phyloP scores from a whole-genome alignment of 192 early-diverging fungal genomes.

The Kickxella alabastrina region DNA sequence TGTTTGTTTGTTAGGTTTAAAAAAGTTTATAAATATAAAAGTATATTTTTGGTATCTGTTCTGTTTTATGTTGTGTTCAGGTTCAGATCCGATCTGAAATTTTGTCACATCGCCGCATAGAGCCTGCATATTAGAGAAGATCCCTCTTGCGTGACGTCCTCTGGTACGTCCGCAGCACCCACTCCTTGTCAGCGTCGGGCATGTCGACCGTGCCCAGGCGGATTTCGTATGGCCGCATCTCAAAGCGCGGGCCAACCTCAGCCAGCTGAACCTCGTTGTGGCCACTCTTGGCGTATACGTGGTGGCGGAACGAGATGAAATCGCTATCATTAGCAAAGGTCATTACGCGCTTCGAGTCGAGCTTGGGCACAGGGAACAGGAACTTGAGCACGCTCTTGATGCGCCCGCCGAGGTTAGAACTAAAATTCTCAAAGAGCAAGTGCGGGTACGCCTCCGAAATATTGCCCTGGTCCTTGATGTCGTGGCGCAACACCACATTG shows the following conservation, averaged over 20 bases:
- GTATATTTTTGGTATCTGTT: too few relatives aligned
- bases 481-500: constrained; percentile 96
- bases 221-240: constrained; percentile 97
- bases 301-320: constrained; percentile 96
- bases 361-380: constrained; percentile 96
- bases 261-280: constrained; percentile 89
- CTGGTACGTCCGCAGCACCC: constrained; percentile 90
- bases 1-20: background rate
- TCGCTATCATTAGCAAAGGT: constrained; percentile 96
- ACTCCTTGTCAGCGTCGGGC: constrained; percentile 93
- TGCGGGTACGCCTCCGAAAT: constrained; percentile 98
- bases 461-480: constrained; percentile 93
- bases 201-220: constrained; percentile 92
- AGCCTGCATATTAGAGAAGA: constrained; percentile 61
- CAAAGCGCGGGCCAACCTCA: constrained; percentile 97
- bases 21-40: too few relatives aligned
- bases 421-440: constrained; percentile 93
- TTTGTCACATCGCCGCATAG: too few relatives aligned
- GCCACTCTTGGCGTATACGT: constrained; percentile 87
- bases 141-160: constrained; percentile 80
- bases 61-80: too few relatives aligned
- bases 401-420: constrained; percentile 77
- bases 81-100: too few relatives aligned
- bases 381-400: constrained; percentile 89
- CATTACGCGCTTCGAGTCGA: constrained; percentile 93